Evolutionary conservation across 306 rosid species (phyloP).

Genomic region (Erythrophleum fordii): DNA sequence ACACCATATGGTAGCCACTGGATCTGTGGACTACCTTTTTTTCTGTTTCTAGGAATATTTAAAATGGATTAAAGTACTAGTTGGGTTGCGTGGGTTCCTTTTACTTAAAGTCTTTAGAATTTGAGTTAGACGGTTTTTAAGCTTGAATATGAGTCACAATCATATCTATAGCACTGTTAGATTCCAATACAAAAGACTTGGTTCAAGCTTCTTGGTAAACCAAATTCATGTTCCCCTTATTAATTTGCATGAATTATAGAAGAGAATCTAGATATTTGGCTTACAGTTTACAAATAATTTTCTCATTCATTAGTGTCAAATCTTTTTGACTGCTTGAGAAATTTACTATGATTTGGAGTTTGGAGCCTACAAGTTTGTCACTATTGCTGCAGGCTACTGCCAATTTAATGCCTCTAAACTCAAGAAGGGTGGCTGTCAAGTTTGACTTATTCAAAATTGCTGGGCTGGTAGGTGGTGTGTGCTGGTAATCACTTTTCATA

Average conservation of each 20-base stretch:
- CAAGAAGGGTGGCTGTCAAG: constrained; percentile 83
- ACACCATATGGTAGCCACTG: not conserved
- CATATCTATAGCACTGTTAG: not conserved
- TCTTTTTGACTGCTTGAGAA: not conserved
- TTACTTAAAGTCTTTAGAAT: not conserved
- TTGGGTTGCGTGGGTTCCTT: not conserved
- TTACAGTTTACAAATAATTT: constrained; percentile 5
- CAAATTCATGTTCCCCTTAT: not conserved
- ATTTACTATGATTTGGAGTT: constrained; percentile 19
- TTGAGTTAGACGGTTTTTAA: not conserved
- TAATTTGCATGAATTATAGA: not conserved
- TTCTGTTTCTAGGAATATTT: not conserved
- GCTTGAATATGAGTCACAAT: not conserved
- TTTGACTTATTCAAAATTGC: constrained; percentile 85
- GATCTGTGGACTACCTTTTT: not conserved
- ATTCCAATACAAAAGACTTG: not conserved
- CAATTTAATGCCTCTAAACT: constrained; percentile 78
- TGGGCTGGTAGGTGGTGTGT: constrained; percentile 60
- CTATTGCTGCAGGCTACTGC: constrained; percentile 76
- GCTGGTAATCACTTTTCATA: constrained; percentile 22
- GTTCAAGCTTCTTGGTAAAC: not conserved
- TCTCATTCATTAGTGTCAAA: not conserved
- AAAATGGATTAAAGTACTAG: not conserved
- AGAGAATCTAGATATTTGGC: not conserved
- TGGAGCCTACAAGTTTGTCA: constrained; percentile 14